Conservation (phyloP, 768 basidiomycete genomes). For the Sporobolomyces roseus region DNA sequence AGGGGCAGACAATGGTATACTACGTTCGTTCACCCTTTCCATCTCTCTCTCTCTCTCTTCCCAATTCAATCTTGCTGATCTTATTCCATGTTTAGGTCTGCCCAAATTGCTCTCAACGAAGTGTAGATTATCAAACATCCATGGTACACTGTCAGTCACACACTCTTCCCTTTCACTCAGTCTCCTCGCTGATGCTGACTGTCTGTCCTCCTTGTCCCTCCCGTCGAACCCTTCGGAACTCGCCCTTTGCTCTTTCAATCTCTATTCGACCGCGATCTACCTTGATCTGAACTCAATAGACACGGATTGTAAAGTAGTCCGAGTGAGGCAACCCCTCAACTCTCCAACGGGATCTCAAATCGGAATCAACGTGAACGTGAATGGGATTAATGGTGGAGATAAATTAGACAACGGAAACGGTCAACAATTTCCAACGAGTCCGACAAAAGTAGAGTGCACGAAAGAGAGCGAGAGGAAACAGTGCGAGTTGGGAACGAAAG, state of each 20-base stretch:
- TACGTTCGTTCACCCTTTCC: conserved; percentile 11
- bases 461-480: too few species aligned
- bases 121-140: conserved; percentile 15
- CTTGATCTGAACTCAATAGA: too few species aligned
- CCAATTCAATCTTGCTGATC: too few species aligned
- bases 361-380: background rate
- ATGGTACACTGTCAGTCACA: conserved; percentile 33
- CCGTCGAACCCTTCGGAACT: too few species aligned
- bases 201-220: too few species aligned
- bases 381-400: background rate
- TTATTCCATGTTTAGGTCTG: conserved; percentile 15
- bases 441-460: background rate
- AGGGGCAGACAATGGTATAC: conserved; percentile 27
- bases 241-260: too few species aligned
- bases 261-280: too few species aligned
- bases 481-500: too few species aligned
- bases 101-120: conserved; percentile 23
- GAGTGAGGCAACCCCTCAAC: conserved; percentile 1
- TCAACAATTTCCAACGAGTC: conserved; percentile 1
- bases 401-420: background rate
- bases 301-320: conserved; percentile 24
- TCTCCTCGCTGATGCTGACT: too few species aligned
- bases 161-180: too few species aligned
- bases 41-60: background rate
- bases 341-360: background rate